Conservation (phyloP, 2,329 filamentous ascomycete species). For the Aspergillus neotritici region DNA sequence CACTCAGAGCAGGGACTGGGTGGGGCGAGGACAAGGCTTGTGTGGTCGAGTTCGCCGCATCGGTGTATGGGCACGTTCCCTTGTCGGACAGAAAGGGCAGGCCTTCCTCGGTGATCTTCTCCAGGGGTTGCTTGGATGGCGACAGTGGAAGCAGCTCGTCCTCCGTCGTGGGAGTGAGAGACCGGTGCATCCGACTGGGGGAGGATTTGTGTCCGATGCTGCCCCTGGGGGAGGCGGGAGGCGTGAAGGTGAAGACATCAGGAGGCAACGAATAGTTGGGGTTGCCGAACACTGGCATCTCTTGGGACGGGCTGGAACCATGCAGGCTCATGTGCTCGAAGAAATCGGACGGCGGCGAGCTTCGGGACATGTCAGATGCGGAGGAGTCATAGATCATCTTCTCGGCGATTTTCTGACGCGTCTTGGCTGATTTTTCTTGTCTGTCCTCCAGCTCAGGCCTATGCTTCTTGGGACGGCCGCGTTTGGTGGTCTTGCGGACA, state of each 20-base stretch:
- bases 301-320: constrained; percentile 29
- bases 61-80: constrained; percentile 27
- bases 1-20: constrained; percentile 30
- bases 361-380: constrained; percentile 35
- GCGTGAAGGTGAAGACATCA: constrained; percentile 43
- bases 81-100: constrained; percentile 24
- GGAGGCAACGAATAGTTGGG: constrained; percentile 33
- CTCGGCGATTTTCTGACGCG: constrained; percentile 41
- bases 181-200: constrained; percentile 29
- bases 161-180: constrained; percentile 36
- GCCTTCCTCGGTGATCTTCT: constrained; percentile 28
- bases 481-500: constrained; percentile 61
- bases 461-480: constrained; percentile 60
- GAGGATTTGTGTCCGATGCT: constrained; percentile 36
- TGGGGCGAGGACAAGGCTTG: constrained; percentile 35
- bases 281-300: constrained; percentile 25
- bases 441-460: constrained; percentile 55
- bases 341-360: constrained; percentile 39
- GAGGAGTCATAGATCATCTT: constrained; percentile 33
- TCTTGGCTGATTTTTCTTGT: constrained; percentile 51
- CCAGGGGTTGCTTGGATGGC: constrained; percentile 25
- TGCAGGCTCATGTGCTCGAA: constrained; percentile 38
- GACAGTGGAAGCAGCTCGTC: constrained; percentile 34
- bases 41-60: constrained; percentile 22
- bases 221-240: constrained; percentile 42